Conservation (phyloP, 2,329 filamentous ascomycete species). For the Fusarium graminum region DNA sequence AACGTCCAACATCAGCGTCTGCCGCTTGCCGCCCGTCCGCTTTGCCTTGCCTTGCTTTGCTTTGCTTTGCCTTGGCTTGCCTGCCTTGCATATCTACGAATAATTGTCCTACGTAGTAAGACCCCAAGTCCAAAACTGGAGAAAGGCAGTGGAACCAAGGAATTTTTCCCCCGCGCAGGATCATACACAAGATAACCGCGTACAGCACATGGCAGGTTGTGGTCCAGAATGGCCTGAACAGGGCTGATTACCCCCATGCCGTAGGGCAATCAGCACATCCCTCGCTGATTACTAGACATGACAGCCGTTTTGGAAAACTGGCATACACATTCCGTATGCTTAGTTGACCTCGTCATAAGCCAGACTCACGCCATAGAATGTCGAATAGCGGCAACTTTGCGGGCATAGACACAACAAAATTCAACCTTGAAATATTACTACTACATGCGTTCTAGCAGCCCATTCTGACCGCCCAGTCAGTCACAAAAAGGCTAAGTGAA, state of each 20-base stretch:
- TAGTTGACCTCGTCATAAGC: slow-evolving; percentile 31
- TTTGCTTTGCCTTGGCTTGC: not conserved
- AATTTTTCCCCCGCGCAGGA: slow-evolving; percentile 38
- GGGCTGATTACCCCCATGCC: slow-evolving; percentile 29
- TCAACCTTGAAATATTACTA: slow-evolving; percentile 1
- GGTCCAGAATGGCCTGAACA: slow-evolving; percentile 27
- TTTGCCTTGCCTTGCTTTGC: slow-evolving; percentile 7
- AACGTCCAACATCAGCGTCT: slow-evolving; percentile 27
- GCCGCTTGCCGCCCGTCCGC: slow-evolving; percentile 22
- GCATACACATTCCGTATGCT: slow-evolving; percentile 19
- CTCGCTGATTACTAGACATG: slow-evolving; percentile 23
- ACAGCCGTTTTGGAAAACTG: slow-evolving; percentile 21
- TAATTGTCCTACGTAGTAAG: slow-evolving; percentile 20
- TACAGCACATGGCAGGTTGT: slow-evolving; percentile 33
- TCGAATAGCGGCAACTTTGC: slow-evolving; percentile 36
- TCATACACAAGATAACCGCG: slow-evolving; percentile 34
- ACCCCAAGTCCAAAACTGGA: slow-evolving; percentile 15
- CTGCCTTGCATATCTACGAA: slow-evolving; percentile 29
- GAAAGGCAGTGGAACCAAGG: slow-evolving; percentile 37
- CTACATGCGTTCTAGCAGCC: slow-evolving; percentile 22
- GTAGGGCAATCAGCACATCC: slow-evolving; percentile 13
- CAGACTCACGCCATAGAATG: slow-evolving; percentile 42
- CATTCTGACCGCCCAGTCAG: slow-evolving; percentile 17
- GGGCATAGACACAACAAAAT: slow-evolving; percentile 10
- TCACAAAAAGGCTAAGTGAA: slow-evolving; percentile 14